Evolutionary conservation across 768 basidiomycete genomes (phyloP), one percentile per base, ranked within the genome.

Genomic region (Rhodosporidiobolus sp.): DNA sequence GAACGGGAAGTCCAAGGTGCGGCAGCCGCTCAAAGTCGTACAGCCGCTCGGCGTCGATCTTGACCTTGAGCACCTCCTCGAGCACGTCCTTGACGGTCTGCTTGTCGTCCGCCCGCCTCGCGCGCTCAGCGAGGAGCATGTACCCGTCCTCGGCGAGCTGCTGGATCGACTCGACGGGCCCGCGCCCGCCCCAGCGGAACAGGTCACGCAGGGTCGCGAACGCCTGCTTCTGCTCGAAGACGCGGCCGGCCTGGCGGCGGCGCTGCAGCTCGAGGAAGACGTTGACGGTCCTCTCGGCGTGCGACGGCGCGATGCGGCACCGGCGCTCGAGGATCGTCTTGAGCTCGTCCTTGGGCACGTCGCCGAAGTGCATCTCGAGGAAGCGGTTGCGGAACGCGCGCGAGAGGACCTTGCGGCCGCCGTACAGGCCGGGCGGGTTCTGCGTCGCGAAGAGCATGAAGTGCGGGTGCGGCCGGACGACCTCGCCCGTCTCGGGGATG

Each of bases 391-490:
- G 87, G 83, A 99, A 97, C 1, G 96, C 96, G 16, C 96, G 87
- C 6, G 95, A 98, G 19, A 98, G 82, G 14, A 95, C 86, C 79
- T 99, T 99, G 75, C 96, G 86, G 11, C 96, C 96, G 4, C 89
- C 95, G 79, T 98, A 98, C 34, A 97, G 80, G 5, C 95, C 95
- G 0, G 95, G 91, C 28, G 96, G 96, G 80, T 99, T 98, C 81
- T 98, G 96, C 0, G 96, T 97, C 7, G 95, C 94, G 80, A 99
- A 99, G 16, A 99, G 86, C 89, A 97, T 92, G 84, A 98, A 99
- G 79, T 92, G 89, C 1, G 92, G 88, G 81, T 98, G 95, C 1
- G 96, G 96, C 19, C 85, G 86, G 48, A 99, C 86, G 32, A 98
- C 88, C 81, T 99, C 96, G 72, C 93, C 91, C 0, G 96, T 98